Percentiles rank a stretch among this genome's conserved stretches.
phyloP scores from a whole-genome alignment of 2,329 filamentous ascomycete species.

The Diplodia corticola region DNA sequence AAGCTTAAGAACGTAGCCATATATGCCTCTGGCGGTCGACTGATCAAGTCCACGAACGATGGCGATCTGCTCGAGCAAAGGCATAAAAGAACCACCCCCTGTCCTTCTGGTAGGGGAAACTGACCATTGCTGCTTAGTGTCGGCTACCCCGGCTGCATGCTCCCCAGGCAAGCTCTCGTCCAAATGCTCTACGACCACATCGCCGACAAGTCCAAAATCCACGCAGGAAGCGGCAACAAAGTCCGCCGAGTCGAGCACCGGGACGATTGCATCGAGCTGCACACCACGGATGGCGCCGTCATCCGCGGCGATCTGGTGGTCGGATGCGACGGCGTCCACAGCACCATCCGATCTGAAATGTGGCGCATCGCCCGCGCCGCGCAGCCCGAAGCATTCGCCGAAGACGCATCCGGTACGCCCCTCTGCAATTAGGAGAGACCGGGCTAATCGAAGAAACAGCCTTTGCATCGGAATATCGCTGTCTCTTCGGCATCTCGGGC shows the following conservation, averaged over 20 bases:
- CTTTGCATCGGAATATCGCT: neutral
- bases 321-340: constrained; percentile 32
- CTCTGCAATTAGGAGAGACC: neutral
- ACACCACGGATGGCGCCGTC: constrained; percentile 26
- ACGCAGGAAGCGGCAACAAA: constrained; percentile 27
- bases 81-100: neutral
- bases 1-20: neutral
- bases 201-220: constrained; percentile 27
- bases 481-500: neutral
- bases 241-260: constrained; percentile 9
- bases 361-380: constrained; percentile 26
- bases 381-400: constrained; percentile 19
- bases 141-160: constrained; percentile 17
- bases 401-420: constrained; percentile 19
- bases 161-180: constrained; percentile 31
- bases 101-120: neutral
- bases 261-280: constrained; percentile 25
- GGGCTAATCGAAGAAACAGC: neutral
- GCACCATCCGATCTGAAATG: constrained; percentile 29
- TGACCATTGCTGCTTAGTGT: neutral
- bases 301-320: constrained; percentile 30
- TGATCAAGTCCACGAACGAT: neutral
- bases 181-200: constrained; percentile 29
- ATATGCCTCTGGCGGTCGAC: neutral
- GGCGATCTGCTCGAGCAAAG: neutral